Conservation (phyloP, 108 stramenopile species). For the Discostella stelligeroides region DNA sequence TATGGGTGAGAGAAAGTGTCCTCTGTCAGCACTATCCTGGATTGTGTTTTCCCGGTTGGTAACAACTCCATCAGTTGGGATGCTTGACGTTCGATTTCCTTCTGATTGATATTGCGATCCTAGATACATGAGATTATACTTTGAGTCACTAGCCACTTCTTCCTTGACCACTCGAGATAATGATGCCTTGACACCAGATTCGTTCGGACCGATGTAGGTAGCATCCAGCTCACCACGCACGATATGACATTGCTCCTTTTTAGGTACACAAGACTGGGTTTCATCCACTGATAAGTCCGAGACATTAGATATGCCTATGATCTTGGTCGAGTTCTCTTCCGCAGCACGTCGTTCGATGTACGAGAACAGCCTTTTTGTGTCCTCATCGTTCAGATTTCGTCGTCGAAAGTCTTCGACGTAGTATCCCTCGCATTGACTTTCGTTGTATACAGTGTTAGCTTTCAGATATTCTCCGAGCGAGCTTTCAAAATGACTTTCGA, state of each 20-base stretch:
- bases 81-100: not conserved
- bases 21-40: slow-evolving; percentile 2
- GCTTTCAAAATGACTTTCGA: slow-evolving; percentile 12
- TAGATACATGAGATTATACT: not conserved
- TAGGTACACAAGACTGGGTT: slow-evolving; percentile 10
- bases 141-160: slow-evolving; percentile 4
- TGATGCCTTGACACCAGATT: slow-evolving; percentile 25
- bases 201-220: slow-evolving; percentile 35
- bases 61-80: slow-evolving; percentile 1
- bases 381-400: slow-evolving; percentile 13
- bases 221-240: slow-evolving; percentile 21
- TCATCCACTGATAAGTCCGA: slow-evolving; percentile 15
- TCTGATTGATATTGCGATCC: not conserved
- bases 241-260: slow-evolving; percentile 15
- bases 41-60: not conserved
- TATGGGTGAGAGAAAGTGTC: slow-evolving; percentile 13
- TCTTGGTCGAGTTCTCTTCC: slow-evolving; percentile 29
- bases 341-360: too few species aligned
- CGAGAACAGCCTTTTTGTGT: too few species aligned
- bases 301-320: slow-evolving; percentile 10
- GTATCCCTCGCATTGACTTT: slow-evolving; percentile 17
- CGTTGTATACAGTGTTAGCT: slow-evolving; percentile 9
- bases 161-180: slow-evolving; percentile 25
- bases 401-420: slow-evolving; percentile 18
- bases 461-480: slow-evolving; percentile 12